phyloP scores from a whole-genome alignment of 345 rosid species.

The Eutrema heterophyllum region DNA sequence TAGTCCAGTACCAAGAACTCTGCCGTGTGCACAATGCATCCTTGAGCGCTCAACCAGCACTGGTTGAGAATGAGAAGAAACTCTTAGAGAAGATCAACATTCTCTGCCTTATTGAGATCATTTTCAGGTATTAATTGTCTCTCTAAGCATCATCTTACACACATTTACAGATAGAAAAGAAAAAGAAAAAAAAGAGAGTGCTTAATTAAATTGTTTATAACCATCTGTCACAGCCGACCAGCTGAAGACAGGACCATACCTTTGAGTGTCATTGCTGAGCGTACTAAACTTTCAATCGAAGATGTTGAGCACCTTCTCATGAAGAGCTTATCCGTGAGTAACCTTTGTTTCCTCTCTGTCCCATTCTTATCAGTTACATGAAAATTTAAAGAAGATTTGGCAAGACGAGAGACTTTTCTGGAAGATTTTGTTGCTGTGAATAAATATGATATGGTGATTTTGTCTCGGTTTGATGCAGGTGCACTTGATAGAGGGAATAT shows the following conservation, averaged over 20 bases:
- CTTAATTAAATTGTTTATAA: neutral
- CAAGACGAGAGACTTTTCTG: neutral
- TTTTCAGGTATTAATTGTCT: slow-evolving; percentile 60
- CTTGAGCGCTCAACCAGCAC: slow-evolving; percentile 84
- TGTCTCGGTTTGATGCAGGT: slow-evolving; percentile 46
- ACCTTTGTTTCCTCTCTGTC: neutral
- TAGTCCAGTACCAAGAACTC: slow-evolving; percentile 74
- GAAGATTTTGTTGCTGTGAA: neutral
- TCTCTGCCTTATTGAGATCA: slow-evolving; percentile 95
- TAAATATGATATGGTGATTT: neutral
- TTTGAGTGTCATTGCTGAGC: slow-evolving; percentile 67
- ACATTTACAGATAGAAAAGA: neutral
- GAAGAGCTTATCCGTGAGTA: slow-evolving; percentile 92
- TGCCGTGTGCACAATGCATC: slow-evolving; percentile 77
- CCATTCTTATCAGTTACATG: neutral
- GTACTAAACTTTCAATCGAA: slow-evolving; percentile 75
- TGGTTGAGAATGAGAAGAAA: slow-evolving; percentile 88
- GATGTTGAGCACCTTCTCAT: slow-evolving; percentile 96
- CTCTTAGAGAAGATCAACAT: slow-evolving; percentile 91
- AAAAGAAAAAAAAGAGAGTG: no score
- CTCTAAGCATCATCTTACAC: neutral
- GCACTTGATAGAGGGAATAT: slow-evolving; percentile 89
- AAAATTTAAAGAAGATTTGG: neutral
- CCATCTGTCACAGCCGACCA: slow-evolving; percentile 59
- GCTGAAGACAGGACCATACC: slow-evolving; percentile 96